Percentiles rank a stretch among this genome's conserved stretches.
phyloP scores from a whole-genome alignment of 2,329 filamentous ascomycete species.

The Fusarium continuum region DNA sequence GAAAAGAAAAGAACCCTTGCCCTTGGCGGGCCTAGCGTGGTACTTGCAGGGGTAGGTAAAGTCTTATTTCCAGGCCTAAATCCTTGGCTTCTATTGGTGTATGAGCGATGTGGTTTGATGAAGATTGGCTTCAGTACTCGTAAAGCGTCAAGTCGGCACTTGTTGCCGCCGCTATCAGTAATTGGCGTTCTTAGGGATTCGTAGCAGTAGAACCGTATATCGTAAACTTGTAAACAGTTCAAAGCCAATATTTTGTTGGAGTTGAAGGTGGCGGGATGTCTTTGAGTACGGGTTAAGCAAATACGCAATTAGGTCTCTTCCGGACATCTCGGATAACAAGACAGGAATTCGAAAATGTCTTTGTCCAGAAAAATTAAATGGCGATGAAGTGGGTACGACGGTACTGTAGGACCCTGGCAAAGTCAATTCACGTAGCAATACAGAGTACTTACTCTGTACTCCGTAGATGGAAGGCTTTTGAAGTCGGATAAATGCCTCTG shows the following conservation, averaged over 20 bases:
- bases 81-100: not conserved
- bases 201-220: not conserved
- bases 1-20: not conserved
- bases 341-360: constrained; percentile 3
- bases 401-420: not conserved
- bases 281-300: no score
- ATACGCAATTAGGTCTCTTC: constrained; percentile 11
- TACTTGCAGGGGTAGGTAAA: not conserved
- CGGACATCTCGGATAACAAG: constrained; percentile 17
- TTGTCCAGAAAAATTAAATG: constrained; percentile 2
- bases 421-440: no score
- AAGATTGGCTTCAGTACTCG: not conserved
- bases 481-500: not conserved
- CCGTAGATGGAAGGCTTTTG: no score
- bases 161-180: not conserved
- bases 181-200: not conserved
- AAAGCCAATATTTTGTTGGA: constrained; percentile 7
- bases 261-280: not conserved
- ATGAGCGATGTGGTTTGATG: not conserved
- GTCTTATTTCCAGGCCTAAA: not conserved
- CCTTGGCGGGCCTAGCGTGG: not conserved
- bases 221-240: not conserved
- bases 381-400: not conserved
- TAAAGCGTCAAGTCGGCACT: not conserved
- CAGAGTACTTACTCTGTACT: no score